These are phyloP conservation scores for Globisporangium megalacanthum DNA, from an alignment of 352 stramenopile species.

Conservation along the genomic window DNA sequence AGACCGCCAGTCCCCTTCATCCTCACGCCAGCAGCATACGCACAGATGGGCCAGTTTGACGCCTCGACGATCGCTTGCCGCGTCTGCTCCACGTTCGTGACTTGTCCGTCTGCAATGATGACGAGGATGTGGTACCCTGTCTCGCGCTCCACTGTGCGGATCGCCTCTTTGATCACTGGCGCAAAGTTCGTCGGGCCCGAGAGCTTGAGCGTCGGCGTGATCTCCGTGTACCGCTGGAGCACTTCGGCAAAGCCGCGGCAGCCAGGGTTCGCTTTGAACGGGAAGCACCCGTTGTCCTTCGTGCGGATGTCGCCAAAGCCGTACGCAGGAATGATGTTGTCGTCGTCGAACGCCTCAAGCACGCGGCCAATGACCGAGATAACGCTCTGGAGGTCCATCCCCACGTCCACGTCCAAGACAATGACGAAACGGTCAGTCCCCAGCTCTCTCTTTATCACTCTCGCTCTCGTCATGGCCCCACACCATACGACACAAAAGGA, in stretches of 20 bases:
- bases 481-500: not conserved
- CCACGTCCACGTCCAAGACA: not conserved
- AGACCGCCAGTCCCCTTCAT: not conserved
- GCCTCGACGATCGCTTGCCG: constrained; percentile 58
- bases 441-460: not conserved
- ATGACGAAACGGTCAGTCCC: too few species aligned
- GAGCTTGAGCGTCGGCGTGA: constrained; percentile 52
- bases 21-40: constrained; percentile 2
- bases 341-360: constrained; percentile 72
- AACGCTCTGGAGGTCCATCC: constrained; percentile 30
- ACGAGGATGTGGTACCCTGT: constrained; percentile 74
- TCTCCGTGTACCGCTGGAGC: constrained; percentile 47
- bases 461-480: not conserved
- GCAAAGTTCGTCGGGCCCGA: constrained; percentile 63
- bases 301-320: constrained; percentile 62
- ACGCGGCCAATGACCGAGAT: constrained; percentile 74
- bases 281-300: constrained; percentile 39
- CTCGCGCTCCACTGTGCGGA: constrained; percentile 31
- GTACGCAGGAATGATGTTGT: constrained; percentile 70
- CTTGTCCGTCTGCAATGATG: constrained; percentile 60
- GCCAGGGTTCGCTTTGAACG: constrained; percentile 25
- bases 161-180: constrained; percentile 57
- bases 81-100: constrained; percentile 54
- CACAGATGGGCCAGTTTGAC: constrained; percentile 61
- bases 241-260: constrained; percentile 59